These are phyloP conservation scores for Heimioporus retisporus DNA, from an alignment of 1,284 basidiomycete species.

Conservation along the genomic window DNA sequence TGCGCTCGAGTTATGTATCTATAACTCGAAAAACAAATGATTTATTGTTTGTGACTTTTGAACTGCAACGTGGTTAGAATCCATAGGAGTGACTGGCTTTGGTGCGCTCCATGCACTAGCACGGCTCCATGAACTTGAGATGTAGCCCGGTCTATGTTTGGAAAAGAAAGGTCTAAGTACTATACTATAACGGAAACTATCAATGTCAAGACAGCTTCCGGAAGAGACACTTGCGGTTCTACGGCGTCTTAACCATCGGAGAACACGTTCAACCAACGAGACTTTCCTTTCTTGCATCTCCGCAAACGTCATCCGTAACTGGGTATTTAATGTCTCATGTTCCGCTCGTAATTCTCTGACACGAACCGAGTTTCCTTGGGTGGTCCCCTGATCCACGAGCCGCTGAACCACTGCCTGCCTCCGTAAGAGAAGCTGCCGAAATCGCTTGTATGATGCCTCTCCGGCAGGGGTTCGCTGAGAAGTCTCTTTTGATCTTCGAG, in stretches of 20 bases:
- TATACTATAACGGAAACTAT: too few species aligned
- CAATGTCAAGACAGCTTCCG: too few species aligned
- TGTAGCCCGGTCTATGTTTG: too few species aligned
- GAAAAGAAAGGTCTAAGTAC: too few species aligned
- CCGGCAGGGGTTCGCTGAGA: not conserved
- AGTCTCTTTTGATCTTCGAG: constrained; percentile 5
- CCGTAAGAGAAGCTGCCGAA: constrained; percentile 5
- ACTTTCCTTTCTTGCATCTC: constrained; percentile 10
- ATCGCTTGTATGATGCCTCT: constrained; percentile 1
- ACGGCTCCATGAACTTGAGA: too few species aligned
- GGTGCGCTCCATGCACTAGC: too few species aligned
- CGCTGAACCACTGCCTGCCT: constrained; percentile 6
- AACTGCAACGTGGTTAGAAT: too few species aligned
- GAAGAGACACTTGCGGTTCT: not conserved
- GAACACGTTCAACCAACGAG: constrained; percentile 5
- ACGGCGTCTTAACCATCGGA: constrained; percentile 15
- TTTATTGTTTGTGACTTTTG: too few species aligned
- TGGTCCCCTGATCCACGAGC: constrained; percentile 8
- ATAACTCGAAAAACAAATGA: too few species aligned
- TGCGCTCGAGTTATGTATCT: too few species aligned
- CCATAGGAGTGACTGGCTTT: too few species aligned
- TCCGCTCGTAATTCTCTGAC: constrained; percentile 6
- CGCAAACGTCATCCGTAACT: constrained; percentile 2
- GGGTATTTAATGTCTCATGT: constrained; percentile 4
- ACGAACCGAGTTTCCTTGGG: not conserved